Percentiles rank a stretch among this genome's conserved stretches.
Conservation (phyloP, 129 eudicot genomes). For the Chrysanthemum lavandulifolium region DNA sequence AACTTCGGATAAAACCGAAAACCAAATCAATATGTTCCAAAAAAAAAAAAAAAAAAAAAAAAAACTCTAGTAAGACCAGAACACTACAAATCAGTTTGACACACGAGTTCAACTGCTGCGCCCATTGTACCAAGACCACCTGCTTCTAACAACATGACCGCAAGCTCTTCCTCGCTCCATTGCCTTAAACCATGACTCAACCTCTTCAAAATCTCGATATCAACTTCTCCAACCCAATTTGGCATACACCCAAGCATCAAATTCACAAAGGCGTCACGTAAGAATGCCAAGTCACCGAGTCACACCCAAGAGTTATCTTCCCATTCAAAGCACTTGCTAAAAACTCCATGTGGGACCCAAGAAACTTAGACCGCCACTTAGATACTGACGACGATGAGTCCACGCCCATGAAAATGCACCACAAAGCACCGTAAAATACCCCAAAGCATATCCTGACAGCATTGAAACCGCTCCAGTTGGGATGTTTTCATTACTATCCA, state of each 20-base stretch:
- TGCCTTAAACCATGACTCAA: slow-evolving; percentile 73
- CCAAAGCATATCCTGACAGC: slow-evolving; percentile 81
- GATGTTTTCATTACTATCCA: slow-evolving; percentile 34
- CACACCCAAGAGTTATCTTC: slow-evolving; percentile 91
- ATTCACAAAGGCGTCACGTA: slow-evolving; percentile 72
- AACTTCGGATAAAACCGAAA: slow-evolving; percentile 17
- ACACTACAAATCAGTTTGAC: slow-evolving; percentile 34
- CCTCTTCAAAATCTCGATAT: slow-evolving; percentile 65
- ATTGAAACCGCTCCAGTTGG: slow-evolving; percentile 47
- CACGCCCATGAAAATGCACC: slow-evolving; percentile 78
- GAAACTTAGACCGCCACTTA: slow-evolving; percentile 53
- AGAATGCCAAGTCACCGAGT: slow-evolving; percentile 80
- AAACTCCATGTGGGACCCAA: slow-evolving; percentile 75
- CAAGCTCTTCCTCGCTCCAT: slow-evolving; percentile 87
- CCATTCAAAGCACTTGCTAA: slow-evolving; percentile 81
- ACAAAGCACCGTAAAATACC: slow-evolving; percentile 69
- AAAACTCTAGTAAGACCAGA: background rate
- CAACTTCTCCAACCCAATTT: slow-evolving; percentile 71
- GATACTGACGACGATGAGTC: slow-evolving; percentile 61
- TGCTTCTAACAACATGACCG: slow-evolving; percentile 56
- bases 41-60: background rate
- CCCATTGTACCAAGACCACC: slow-evolving; percentile 91
- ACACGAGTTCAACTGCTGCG: slow-evolving; percentile 77
- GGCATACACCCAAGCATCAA: slow-evolving; percentile 71
- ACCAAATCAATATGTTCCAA: background rate